phyloP scores from a whole-genome alignment of 768 basidiomycete genomes.

The Termitomyces sp. region DNA sequence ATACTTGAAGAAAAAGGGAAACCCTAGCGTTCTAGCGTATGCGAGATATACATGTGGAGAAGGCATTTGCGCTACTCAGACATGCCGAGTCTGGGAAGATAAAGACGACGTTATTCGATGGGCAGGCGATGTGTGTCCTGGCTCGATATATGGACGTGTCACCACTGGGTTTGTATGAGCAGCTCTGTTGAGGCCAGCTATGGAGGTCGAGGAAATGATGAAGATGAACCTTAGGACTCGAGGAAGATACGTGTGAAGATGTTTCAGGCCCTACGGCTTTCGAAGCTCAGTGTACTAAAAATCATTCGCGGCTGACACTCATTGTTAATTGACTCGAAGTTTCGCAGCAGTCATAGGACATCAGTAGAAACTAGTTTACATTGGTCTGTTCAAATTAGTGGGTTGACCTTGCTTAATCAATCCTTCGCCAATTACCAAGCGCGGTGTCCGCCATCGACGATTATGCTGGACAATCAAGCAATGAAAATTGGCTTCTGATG shows the following conservation, averaged over 20 bases:
- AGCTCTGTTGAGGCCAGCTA: constrained; percentile 13
- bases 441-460: constrained; percentile 21
- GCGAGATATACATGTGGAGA: constrained; percentile 8
- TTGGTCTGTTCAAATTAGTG: no score
- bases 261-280: constrained; percentile 8
- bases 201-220: constrained; percentile 17
- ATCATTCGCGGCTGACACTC: no score
- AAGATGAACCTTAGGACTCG: not conserved
- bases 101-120: constrained; percentile 3
- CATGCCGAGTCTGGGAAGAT: constrained; percentile 8
- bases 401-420: not conserved
- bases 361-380: not conserved
- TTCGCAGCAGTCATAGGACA: not conserved
- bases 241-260: constrained; percentile 2
- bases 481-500: not conserved
- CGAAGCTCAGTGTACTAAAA: not conserved
- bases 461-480: constrained; percentile 13
- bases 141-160: constrained; percentile 14
- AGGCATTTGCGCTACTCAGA: constrained; percentile 14
- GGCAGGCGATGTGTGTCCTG: not conserved
- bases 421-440: constrained; percentile 14
- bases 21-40: constrained; percentile 16
- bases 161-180: constrained; percentile 15
- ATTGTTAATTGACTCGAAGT: no score
- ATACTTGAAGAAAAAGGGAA: constrained; percentile 6